Base-by-base conservation (phyloP, 2,329 filamentous ascomycete species). In the Mycogone perniciosa region DNA sequence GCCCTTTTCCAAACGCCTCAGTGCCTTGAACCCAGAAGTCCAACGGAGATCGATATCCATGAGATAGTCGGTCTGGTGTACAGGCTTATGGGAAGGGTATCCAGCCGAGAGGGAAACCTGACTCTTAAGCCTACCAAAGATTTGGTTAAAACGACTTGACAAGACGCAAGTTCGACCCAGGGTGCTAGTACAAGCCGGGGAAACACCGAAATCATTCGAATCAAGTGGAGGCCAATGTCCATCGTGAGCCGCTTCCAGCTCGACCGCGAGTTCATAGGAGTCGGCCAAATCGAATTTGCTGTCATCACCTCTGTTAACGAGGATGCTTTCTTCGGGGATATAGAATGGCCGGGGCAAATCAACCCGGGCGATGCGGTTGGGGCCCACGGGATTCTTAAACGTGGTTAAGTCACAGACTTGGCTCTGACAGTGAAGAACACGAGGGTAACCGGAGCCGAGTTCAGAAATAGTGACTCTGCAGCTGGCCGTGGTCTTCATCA, bases 141-240 rank as follows among this genome's bases (percentile, higher is more conserved):
- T 61, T 34, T 71, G 67, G 8, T 63, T 59, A 50, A 75, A 68
- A 31, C 64, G 66, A 48, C 72, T 72, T 8, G 65, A 66, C 50
- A 78, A 58, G 7, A 71, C 62, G 67, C 71, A 75, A 29, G 63
- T 58, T 48, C 56, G 56, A 37, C 57, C 54, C n/a, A 57, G 53
- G 31, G 54, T 59, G 5, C 53, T 46, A 31, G 59, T 50, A 6
- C 60, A 54, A 10, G 54, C 48, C 26, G 50, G 20, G 8, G 60
- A 48, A 46, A 66, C 53, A 11, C 63, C 66, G 42, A 68, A 60
- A 54, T 68, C 66, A 11, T 60, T 58, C n/a, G 60, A 55, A 34
- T 75, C 71, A 10, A 74, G 60, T 0, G 79, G 79, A 4, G 79
- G 79, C 79, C 79, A 82, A 35, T 67, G 67, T 8, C 67, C 64